A percentile compares a stretch with the other conserved stretches of the same genome.
Conservation (phyloP, 2,329 filamentous ascomycete genomes). For the Aspergillus amoenus region DNA sequence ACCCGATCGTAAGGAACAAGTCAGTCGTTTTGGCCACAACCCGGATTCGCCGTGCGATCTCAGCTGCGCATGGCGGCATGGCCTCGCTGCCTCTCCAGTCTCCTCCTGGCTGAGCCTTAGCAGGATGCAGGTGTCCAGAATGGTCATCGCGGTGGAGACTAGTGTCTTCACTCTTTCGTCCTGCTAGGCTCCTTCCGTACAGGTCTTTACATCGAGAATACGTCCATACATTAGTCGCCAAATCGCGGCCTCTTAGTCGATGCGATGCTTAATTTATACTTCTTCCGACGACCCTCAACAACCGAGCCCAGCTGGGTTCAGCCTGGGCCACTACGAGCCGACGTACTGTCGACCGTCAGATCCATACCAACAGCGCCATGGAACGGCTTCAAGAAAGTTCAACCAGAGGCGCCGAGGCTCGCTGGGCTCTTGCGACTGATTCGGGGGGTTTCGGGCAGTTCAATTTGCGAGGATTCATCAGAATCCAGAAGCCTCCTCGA, state of each 20-base stretch:
- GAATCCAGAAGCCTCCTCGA: not conserved
- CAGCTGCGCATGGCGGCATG: slow-evolving; percentile 17
- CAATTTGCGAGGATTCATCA: not conserved
- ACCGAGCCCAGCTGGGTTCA: not conserved
- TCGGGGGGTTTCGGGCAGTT: slow-evolving; percentile 17
- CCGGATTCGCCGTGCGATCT: slow-evolving; percentile 25
- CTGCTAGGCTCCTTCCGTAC: not conserved
- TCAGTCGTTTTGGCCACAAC: slow-evolving; percentile 14
- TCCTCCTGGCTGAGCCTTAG: slow-evolving; percentile 15
- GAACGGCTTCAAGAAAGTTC: slow-evolving; percentile 10
- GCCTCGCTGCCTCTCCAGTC: slow-evolving; percentile 2
- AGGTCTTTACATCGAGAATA: slow-evolving; percentile 3
- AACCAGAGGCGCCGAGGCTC: slow-evolving; percentile 13
- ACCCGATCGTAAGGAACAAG: slow-evolving; percentile 27
- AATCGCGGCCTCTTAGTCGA: not conserved
- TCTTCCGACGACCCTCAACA: not conserved
- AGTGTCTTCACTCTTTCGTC: not conserved
- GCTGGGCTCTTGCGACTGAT: slow-evolving; percentile 8
- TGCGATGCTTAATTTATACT: slow-evolving; percentile 9
- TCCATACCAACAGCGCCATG: not conserved
- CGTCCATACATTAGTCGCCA: slow-evolving; percentile 2
- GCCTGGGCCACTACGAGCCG: not conserved
- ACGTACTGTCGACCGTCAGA: too few relatives aligned
- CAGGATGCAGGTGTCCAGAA: slow-evolving; percentile 26
- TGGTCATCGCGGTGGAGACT: slow-evolving; percentile 18